Percentiles rank a stretch among this genome's conserved stretches.
Evolutionary conservation across 169 alveolate genomes (phyloP).

Genomic region (Cystoisospora suis): DNA sequence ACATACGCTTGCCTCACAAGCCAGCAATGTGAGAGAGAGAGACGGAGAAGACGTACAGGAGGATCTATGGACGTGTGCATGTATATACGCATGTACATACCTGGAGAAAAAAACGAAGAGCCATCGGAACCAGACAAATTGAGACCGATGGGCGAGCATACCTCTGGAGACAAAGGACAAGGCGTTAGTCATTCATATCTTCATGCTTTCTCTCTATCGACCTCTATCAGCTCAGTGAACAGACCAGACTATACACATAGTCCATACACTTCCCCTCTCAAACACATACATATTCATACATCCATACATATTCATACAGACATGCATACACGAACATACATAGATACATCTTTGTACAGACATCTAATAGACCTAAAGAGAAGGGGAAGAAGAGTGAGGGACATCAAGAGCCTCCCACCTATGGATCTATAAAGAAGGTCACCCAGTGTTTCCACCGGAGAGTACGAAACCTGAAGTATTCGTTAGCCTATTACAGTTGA

Average conservation of each 20-base stretch:
- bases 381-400: background rate
- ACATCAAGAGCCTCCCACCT: background rate
- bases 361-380: background rate
- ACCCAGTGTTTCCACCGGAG: background rate
- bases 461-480: background rate
- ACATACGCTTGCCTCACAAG: background rate
- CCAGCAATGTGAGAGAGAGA: background rate
- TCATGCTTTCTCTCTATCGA: background rate
- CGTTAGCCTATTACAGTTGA: background rate
- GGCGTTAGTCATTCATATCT: background rate
- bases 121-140: slow-evolving; percentile 61
- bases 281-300: background rate
- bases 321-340: background rate
- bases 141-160: slow-evolving; percentile 42
- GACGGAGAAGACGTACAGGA: background rate
- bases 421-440: background rate
- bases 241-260: background rate
- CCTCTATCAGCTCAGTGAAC: background rate
- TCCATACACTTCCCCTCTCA: background rate
- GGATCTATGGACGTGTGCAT: background rate
- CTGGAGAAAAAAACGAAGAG: slow-evolving; percentile 57
- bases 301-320: background rate
- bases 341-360: background rate
- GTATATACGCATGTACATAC: background rate
- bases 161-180: slow-evolving; percentile 43